Conservation (phyloP, 2,329 filamentous ascomycete species). For the Onygenales sp. region DNA sequence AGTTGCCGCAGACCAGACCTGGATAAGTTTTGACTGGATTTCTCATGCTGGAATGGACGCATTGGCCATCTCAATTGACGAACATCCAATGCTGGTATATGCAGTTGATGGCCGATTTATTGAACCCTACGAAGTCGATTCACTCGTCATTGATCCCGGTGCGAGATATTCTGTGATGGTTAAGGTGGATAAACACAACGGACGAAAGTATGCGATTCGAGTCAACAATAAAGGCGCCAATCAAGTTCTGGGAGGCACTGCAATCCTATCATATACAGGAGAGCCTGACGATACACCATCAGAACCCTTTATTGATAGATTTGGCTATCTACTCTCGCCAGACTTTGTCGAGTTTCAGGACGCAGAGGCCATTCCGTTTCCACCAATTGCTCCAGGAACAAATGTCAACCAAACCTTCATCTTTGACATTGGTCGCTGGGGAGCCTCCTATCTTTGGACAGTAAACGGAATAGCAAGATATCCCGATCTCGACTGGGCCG, state of each 20-base stretch:
- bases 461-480: not conserved
- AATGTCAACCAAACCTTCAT: constrained; percentile 39
- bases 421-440: constrained; percentile 19
- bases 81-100: constrained; percentile 32
- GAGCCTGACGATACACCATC: constrained; percentile 17
- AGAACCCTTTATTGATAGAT: constrained; percentile 41
- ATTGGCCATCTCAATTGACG: constrained; percentile 37
- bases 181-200: constrained; percentile 34
- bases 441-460: constrained; percentile 45
- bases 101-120: constrained; percentile 31
- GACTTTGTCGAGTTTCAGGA: constrained; percentile 39
- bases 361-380: constrained; percentile 37
- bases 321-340: constrained; percentile 34
- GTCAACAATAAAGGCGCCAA: constrained; percentile 39
- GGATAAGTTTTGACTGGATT: constrained; percentile 48
- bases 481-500: constrained; percentile 29
- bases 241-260: constrained; percentile 48
- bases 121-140: constrained; percentile 23
- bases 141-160: constrained; percentile 20
- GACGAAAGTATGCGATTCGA: constrained; percentile 45
- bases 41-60: constrained; percentile 41
- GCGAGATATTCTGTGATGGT: constrained; percentile 29
- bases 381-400: constrained; percentile 34
- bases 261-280: constrained; percentile 37
- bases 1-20: constrained; percentile 30